Evolutionary conservation across 345 rosid genomes (phyloP).

Genomic region (Physaria fendleri): DNA sequence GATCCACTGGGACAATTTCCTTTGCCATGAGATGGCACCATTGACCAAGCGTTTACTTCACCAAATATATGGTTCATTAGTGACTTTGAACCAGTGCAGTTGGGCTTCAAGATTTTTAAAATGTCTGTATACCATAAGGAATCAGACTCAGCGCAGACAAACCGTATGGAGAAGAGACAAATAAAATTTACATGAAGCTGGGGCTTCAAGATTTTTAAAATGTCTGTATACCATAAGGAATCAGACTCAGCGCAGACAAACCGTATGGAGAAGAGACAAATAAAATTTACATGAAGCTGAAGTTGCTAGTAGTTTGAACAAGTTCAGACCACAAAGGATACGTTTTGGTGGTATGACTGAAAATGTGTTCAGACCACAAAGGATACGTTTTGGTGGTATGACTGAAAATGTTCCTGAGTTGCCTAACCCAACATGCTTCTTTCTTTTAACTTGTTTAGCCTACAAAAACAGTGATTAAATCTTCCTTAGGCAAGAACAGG

Average conservation of each 20-base stretch:
- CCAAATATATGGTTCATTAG: conserved; percentile 37
- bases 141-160: conserved; percentile 3
- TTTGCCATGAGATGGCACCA: conserved; percentile 33
- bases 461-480: conserved; percentile 32
- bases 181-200: no score
- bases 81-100: conserved; percentile 37
- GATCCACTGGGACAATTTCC: conserved; percentile 41
- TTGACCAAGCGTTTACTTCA: conserved; percentile 46
- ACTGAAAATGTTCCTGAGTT: conserved; percentile 36
- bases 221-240: no score
- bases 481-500: conserved; percentile 37
- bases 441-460: conserved; percentile 28
- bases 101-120: conserved; percentile 39
- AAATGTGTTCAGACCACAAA: conserved; percentile 6
- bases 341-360: conserved; percentile 52
- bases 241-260: no score
- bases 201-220: no score
- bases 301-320: no score
- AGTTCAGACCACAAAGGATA: conserved; percentile 43
- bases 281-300: no score
- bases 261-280: no score
- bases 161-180: no score
- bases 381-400: conserved; percentile 71
- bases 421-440: conserved; percentile 40
- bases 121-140: conserved; percentile 61